A percentile compares a stretch with the other conserved stretches of the same genome.
Conservation (phyloP, 139 green algal genomes). For the Coelastrella sp. region DNA sequence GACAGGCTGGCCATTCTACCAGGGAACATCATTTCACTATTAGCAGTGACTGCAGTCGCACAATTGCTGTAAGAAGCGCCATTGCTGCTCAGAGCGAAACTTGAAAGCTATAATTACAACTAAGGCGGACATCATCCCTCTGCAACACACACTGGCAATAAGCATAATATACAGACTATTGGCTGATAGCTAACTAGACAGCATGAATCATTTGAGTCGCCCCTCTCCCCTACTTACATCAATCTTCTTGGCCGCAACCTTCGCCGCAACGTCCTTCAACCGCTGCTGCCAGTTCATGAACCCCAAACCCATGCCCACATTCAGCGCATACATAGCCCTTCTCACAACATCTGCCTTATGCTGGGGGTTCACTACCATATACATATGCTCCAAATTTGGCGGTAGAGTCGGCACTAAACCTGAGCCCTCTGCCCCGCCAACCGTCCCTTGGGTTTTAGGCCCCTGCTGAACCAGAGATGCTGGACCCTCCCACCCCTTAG, state of each 20-base stretch:
- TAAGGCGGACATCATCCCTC: too few relatives aligned
- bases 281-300: conserved; percentile 98
- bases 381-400: conserved; percentile 77
- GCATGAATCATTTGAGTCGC: too few relatives aligned
- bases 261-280: conserved; percentile 86
- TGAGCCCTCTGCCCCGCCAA: conserved; percentile 61
- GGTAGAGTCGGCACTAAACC: conserved; percentile 72
- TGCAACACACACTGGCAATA: too few relatives aligned
- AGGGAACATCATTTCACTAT: too few relatives aligned
- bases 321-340: conserved; percentile 86
- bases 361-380: conserved; percentile 58
- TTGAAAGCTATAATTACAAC: too few relatives aligned
- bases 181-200: too few relatives aligned
- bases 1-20: too few relatives aligned
- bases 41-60: too few relatives aligned
- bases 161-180: too few relatives aligned
- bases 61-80: too few relatives aligned
- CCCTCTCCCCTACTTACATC: conserved; percentile 53
- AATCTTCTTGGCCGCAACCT: conserved; percentile 88
- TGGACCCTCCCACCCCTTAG: conserved; percentile 65
- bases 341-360: conserved; percentile 86
- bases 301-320: conserved; percentile 79
- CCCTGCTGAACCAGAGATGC: conserved; percentile 32
- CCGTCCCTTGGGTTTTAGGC: conserved; percentile 49
- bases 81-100: too few relatives aligned